Base-by-base conservation (phyloP, 306 rosid species). In the Cicer judaicum region DNA sequence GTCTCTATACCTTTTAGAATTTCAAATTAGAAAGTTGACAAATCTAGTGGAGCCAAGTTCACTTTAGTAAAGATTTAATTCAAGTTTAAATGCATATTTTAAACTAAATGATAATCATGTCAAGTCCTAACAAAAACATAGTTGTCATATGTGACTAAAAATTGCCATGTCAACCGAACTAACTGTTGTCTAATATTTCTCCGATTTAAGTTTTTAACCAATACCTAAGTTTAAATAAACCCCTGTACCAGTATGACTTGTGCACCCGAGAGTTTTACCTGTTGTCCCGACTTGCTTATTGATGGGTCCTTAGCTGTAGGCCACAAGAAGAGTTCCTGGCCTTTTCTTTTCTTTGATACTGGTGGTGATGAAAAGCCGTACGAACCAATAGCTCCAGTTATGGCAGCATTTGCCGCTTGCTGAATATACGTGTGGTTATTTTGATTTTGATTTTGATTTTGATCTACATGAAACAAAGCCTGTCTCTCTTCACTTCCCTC, bases 401-500 rank as follows among this genome's bases (percentile, higher is more conserved):
- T 92, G 86, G 99, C 97, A 82, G 99, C 99, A 87, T 95, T 95
- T 69, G 99, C 99, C 21, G 93, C 97, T 87, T 89, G 98, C 84
- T 92, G 99, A 85, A 89, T 79, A 81, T 81, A 82, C 42, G 84
- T 84, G 82, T 78, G 90, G 87, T 85, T 90, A 77, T 83, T 89
- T 81, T 29, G 34, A 29, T 29, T 29, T 29, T 29, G 34, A 24
- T 24, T 24, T 24, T 29, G 34, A 29, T 29, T 29, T 29, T 88
- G 97, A 68, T 95, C 98, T 68, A 97, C 98, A 65, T 89, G 97
- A 85, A 88, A 92, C 82, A 92, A 80, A 74, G 99, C 97, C 85
- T 90, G 99, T 62, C 99, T 90, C 84, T 95, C 99, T 92, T 89
- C 98, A 83, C 98, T 95, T 85, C 99, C 99, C 86, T 95, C 99